Evolutionary conservation across 768 basidiomycete species (phyloP), one percentile per base, ranked within the genome.

Genomic region (Kwoniella pini): DNA sequence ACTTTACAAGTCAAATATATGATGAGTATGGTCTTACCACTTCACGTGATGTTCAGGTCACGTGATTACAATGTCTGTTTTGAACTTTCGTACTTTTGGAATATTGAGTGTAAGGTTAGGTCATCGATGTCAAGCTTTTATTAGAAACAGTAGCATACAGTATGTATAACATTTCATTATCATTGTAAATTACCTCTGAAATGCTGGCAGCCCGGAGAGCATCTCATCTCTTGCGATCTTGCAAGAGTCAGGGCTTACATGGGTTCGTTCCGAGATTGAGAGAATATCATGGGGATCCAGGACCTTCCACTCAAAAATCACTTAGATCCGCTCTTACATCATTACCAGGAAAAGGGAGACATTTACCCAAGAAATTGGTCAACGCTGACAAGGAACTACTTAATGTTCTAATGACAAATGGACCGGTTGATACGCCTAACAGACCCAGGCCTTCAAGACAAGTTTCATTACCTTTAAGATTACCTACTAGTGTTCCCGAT

Each of bases 281-380:
- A 36, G 57, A 58, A 52, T 64, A 64, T 21, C 62, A 64, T 30
- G 62, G 62, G 27, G 62, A 64, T 59, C 62, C 56, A 2, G 62
- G 62, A 6, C 62, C 62, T 3, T 59, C 56, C 3, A 54, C 59
- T 12, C 19, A 30, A 30, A 17, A 36, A 59, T 19, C 48, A 51
- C n/a, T 50, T 1, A 6, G 55, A 48, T 31, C 48, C 12, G 30
- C 48, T 0, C 11, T 50, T 10, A 50, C 28, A 6, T 42, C 40
- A 13, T 17, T n/a, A 0, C 27, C 48, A 1, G 26, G 26, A 30
- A 30, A 15, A 30, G 48, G 48, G 10, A 13, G 48, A 33, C 48
- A 50, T 33, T 10, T 50, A 2, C 48, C 48, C 24, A 50, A 31
- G 11, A 21, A 50, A 19, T 19, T 50, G n/a, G 44, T 57, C 3